Evolutionary conservation across 2,329 filamentous ascomycete species (phyloP), one percentile per base, ranked within the genome.

Genomic region (Apiospora koreana): DNA sequence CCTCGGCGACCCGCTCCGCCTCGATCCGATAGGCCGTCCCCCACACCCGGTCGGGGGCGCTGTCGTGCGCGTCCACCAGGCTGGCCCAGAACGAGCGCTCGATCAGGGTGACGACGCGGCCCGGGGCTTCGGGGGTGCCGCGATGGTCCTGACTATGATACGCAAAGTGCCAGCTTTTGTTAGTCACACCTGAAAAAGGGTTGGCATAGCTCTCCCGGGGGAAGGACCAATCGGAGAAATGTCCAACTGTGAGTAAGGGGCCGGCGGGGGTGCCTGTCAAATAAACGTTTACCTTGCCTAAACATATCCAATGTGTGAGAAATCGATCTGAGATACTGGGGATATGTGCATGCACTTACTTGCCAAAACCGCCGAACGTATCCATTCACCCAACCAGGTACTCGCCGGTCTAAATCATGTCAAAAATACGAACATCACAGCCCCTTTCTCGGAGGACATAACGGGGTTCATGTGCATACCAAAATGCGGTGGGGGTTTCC

Each of bases 351-450:
- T 42, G 50, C 48, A 46, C 67, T 76, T 86, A 97, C 95, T 91
- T 99, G 96, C 96, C 96, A 99, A 82, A 99, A 98, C 46, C 96
- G 89, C 70, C 96, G 91, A 50, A 99, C 95, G 80, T 98, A 99
- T 75, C 95, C 94, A 75, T 91, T 93, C 28, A 98, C 94, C 85
- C 94, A 98, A 65, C 95, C 96, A 1, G 94, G 93, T 38, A 98
- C 85, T 70, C 94, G 88, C 76, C 90, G 88, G 79, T 98, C 95
- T 98, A 75, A 62, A 10, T 38, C 28, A 41, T 1, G 25, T 9
- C 16, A 16, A 9, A 18, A 21, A 4, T 38, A 23, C 38, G 18
- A 62, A 31, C 18, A 62, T 62, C 21, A 23, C 9, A 38, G n/a
- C 10, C 5, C 54, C 21, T 62, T 62, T 23, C 31, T 69, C 46